Evolutionary conservation across 2,329 filamentous ascomycete species (phyloP).

Genomic region (Fusarium penzigii): DNA sequence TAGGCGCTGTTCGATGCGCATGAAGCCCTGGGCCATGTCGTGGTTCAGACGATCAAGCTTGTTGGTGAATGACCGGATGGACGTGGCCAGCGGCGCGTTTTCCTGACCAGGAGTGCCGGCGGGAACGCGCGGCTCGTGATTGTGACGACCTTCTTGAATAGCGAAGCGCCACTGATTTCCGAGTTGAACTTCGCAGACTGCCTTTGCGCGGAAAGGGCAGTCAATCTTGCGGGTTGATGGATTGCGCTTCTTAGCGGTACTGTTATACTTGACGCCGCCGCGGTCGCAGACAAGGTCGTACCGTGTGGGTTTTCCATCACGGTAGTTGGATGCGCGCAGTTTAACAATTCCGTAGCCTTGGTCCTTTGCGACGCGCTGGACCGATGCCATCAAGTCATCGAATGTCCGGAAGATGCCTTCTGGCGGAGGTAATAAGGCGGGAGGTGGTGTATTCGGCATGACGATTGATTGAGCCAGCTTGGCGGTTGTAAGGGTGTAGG

Average conservation of each 20-base stretch:
- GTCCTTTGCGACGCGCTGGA: constrained; percentile 62
- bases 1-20: constrained; percentile 51
- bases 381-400: constrained; percentile 58
- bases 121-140: constrained; percentile 60
- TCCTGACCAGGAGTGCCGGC: constrained; percentile 57
- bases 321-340: constrained; percentile 63
- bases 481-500: constrained; percentile 31
- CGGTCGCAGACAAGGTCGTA: constrained; percentile 65
- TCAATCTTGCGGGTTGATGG: constrained; percentile 65
- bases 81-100: constrained; percentile 58
- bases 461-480: constrained; percentile 37
- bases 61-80: constrained; percentile 58
- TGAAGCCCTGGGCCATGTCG: constrained; percentile 55
- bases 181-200: constrained; percentile 63
- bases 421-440: constrained; percentile 54
- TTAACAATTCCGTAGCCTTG: constrained; percentile 65
- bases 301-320: constrained; percentile 61
- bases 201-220: constrained; percentile 64
- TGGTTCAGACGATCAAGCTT: constrained; percentile 61
- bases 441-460: constrained; percentile 50
- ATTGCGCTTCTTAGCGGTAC: constrained; percentile 65
- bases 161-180: constrained; percentile 66
- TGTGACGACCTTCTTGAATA: constrained; percentile 60
- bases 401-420: constrained; percentile 62
- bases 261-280: constrained; percentile 65